A percentile compares a stretch with the other conserved stretches of the same genome.
phyloP scores from a whole-genome alignment of 208 protist species.

The Leishmania tropica region DNA sequence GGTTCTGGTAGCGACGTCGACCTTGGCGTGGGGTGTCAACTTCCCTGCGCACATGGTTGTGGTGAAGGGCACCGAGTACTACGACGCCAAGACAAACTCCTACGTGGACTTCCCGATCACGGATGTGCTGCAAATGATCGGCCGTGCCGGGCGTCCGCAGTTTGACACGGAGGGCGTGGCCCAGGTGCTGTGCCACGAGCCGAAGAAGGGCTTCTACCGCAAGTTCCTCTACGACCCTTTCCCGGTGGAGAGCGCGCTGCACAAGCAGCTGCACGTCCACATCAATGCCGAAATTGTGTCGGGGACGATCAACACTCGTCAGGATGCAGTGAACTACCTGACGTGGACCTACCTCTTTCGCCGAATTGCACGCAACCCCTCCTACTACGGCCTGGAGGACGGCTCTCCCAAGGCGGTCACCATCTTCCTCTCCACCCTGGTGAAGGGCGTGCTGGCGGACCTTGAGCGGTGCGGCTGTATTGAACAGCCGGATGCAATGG shows the following conservation, averaged over 20 bases:
- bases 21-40: constrained; percentile 99
- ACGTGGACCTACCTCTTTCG: constrained; percentile 99
- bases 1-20: constrained; percentile 98
- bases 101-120: constrained; percentile 99
- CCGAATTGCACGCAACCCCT: constrained; percentile 96
- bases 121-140: constrained; percentile 99
- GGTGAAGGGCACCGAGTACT: constrained; percentile 99
- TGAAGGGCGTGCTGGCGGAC: constrained; percentile 83
- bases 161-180: constrained; percentile 96
- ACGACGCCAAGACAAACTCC: constrained; percentile 95
- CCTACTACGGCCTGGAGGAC: constrained; percentile 98
- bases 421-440: constrained; percentile 82
- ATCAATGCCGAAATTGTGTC: constrained; percentile 99
- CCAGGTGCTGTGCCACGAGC: constrained; percentile 97
- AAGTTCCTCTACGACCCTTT: constrained; percentile 99
- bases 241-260: constrained; percentile 98
- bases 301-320: constrained; percentile 93
- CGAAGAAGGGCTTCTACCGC: constrained; percentile 99
- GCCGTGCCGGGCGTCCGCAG: constrained; percentile 98
- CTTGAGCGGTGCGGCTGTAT: constrained; percentile 87
- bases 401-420: constrained; percentile 84
- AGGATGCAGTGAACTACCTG: constrained; percentile 98
- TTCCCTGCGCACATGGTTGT: constrained; percentile 99
- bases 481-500: constrained; percentile 50
- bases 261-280: constrained; percentile 96